phyloP scores from a whole-genome alignment of 2,329 filamentous ascomycete species.

The Ascocoryne sarcoides region DNA sequence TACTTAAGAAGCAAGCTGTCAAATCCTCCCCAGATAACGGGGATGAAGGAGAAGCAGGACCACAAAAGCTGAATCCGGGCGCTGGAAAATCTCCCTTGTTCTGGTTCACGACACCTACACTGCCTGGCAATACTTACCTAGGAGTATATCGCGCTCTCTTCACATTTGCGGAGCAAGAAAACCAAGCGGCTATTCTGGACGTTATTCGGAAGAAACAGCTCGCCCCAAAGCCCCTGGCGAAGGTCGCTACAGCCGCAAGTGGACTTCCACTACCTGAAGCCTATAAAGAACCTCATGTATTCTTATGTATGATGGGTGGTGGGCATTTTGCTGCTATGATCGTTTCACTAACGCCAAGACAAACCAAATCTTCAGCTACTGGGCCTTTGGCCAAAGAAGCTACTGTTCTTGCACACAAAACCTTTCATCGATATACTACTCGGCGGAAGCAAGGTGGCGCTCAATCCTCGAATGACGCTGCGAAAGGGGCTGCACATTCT shows the following conservation, averaged over 20 bases:
- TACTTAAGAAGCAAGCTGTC: constrained; percentile 77
- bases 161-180: constrained; percentile 59
- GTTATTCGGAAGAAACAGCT: constrained; percentile 71
- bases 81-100: constrained; percentile 65
- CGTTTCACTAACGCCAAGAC: constrained; percentile 75
- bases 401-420: constrained; percentile 88
- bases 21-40: constrained; percentile 41
- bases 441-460: constrained; percentile 91
- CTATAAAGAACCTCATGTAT: constrained; percentile 73
- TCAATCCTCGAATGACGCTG: constrained; percentile 86
- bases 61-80: constrained; percentile 42
- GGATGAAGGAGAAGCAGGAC: constrained; percentile 38
- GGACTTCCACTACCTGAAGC: constrained; percentile 45
- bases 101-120: constrained; percentile 71
- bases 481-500: constrained; percentile 91
- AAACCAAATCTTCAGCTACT: constrained; percentile 55
- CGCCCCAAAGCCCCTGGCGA: constrained; percentile 44
- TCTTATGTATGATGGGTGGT: constrained; percentile 97
- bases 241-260: constrained; percentile 46
- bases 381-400: constrained; percentile 76
- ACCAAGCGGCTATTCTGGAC: constrained; percentile 52
- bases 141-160: constrained; percentile 83
- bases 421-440: constrained; percentile 95
- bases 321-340: constrained; percentile 98
- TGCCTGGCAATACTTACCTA: constrained; percentile 72